Conservation (phyloP, 441 rosid genomes). For the Breynia disticha region DNA sequence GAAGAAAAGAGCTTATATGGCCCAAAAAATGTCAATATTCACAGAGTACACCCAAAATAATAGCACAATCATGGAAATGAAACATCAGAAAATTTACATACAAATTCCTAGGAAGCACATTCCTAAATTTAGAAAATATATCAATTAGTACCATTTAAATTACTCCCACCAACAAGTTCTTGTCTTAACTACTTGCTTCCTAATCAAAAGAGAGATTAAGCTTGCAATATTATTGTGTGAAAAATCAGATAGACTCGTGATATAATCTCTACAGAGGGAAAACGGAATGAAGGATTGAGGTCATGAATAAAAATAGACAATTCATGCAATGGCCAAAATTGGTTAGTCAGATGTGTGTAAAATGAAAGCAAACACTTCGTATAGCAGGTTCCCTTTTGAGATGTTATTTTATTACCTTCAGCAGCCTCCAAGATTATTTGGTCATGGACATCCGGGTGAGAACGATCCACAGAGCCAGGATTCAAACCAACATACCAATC, state of each 20-base stretch:
- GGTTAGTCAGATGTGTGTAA: conserved; percentile 6
- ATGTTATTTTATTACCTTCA: conserved; percentile 29
- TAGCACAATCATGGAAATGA: neutral
- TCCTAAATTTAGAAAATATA: neutral
- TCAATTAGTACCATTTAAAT: neutral
- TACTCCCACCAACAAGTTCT: neutral
- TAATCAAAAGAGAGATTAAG: neutral
- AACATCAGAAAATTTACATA: neutral
- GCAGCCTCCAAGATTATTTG: conserved; percentile 52
- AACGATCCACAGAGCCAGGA: conserved; percentile 86
- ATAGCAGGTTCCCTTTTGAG: conserved; percentile 38
- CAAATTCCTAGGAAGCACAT: neutral
- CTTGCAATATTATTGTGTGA: neutral
- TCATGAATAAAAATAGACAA: neutral
- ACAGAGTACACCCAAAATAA: neutral
- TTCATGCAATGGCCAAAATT: conserved; percentile 7
- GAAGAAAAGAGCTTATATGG: too few relatives aligned
- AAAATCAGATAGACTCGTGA: too few relatives aligned
- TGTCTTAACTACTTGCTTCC: neutral
- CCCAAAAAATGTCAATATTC: too few relatives aligned
- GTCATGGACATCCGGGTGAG: conserved; percentile 87
- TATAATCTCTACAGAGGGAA: too few relatives aligned
- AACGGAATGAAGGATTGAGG: too few relatives aligned
- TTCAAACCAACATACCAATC: conserved; percentile 87
- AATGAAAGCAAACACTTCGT: conserved; percentile 2